Base-by-base conservation (phyloP, 2,329 filamentous ascomycete genomes). In the Colletotrichum sp. region DNA sequence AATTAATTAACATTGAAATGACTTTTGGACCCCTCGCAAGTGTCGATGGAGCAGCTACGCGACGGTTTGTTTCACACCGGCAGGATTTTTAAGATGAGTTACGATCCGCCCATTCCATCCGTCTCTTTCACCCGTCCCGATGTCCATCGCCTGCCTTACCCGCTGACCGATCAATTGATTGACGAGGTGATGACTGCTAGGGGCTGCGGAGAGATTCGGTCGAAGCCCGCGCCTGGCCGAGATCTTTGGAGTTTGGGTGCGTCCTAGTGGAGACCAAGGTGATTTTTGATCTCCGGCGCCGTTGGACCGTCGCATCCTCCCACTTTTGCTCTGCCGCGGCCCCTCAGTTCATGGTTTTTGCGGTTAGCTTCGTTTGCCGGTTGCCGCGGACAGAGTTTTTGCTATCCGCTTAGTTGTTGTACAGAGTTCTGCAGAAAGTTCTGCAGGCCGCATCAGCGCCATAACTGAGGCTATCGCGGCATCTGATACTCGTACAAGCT, bases 51-150 rank as follows among this genome's bases (percentile, higher is more conserved):
- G 69, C 24, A 30, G 55, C 21, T 26, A 55, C 39, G 55, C 39
- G 73, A 68, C 73, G 63, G 73, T 68, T 72, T 72, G 73, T 75
- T 75, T 75, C 73, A 75, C 63, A 49, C 63, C 34, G 69, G 57
- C 69, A 72, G 69, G 69, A 70, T 70, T 75, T 76, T 76, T 70
- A 75, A 70, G 65, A 76, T 75, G 71, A 75, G 65, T 15, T 60
- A 21, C 28, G 64, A 59, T 62, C 72, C 72, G 63, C 63, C 55
- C 69, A 67, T 72, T 75, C 72, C 69, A 60, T 59, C 24, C 60
- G 28, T 24, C 15, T 28, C 32, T 52, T 9, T n/a, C 15, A 34
- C 32, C 44, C 66, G 18, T 34, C n/a, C 12, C 32, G 34, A 28
- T 52, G 28, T 21, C 18, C 12, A 15, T 49, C 24, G 21, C 8